These are phyloP conservation scores for Rhytidiadelphus loreus DNA, from an alignment of 225 moss, liverwort and hornwort genomes.

Conservation along the genomic window DNA sequence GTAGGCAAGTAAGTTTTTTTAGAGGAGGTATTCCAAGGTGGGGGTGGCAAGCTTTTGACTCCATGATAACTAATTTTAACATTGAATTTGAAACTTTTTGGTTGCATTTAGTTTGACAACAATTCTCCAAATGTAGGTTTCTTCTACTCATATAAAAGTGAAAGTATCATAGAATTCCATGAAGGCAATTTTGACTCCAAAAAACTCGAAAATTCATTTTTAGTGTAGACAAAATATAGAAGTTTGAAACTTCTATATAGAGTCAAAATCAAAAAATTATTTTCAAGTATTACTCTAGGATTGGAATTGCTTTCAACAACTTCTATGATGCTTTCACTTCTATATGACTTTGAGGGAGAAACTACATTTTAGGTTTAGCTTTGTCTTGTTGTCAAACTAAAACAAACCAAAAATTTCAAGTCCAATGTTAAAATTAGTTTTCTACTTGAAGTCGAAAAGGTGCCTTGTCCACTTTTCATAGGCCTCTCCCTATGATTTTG, in stretches of 20 bases:
- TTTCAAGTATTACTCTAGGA: rapidly evolving
- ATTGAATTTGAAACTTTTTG: background rate
- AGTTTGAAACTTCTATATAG: background rate
- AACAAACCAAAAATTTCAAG: background rate
- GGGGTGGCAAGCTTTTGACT: background rate
- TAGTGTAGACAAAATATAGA: rapidly evolving
- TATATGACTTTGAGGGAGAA: too few relatives aligned
- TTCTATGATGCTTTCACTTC: background rate
- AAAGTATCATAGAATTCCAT: background rate
- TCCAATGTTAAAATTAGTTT: background rate
- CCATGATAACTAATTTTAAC: rapidly evolving
- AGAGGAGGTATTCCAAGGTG: rapidly evolving
- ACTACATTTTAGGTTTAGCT: background rate
- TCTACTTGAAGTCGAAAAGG: rapidly evolving
- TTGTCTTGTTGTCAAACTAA: background rate
- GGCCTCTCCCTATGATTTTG: background rate
- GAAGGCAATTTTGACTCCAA: background rate
- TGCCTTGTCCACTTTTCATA: background rate
- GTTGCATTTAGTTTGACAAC: background rate
- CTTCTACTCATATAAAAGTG: background rate
- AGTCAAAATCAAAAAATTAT: background rate
- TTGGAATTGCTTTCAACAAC: rapidly evolving
- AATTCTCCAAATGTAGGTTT: background rate
- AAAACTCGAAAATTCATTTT: background rate
- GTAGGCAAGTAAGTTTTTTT: rapidly evolving